Evolutionary conservation across 2,329 filamentous ascomycete species (phyloP).

Genomic region (Trichoderma endophyticum): DNA sequence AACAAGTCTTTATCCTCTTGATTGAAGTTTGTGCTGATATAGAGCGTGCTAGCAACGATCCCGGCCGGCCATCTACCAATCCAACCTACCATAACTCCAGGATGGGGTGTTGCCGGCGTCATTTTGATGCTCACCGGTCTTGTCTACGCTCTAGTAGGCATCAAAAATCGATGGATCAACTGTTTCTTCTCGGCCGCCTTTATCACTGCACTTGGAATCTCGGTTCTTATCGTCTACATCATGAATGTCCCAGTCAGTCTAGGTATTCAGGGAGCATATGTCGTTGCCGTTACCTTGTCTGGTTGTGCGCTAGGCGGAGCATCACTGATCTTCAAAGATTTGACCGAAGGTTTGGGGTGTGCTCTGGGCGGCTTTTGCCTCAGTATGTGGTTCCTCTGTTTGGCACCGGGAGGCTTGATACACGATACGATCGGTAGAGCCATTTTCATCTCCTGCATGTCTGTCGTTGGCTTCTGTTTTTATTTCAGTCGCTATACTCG

Average conservation of each 20-base stretch:
- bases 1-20: neutral
- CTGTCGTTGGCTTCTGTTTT: constrained; percentile 63
- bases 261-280: constrained; percentile 79
- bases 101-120: constrained; percentile 72
- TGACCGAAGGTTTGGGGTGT: constrained; percentile 79
- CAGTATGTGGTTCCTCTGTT: constrained; percentile 84
- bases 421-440: constrained; percentile 58
- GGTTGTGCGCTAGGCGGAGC: constrained; percentile 71
- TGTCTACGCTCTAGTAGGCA: constrained; percentile 71
- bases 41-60: constrained; percentile 40
- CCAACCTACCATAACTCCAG: constrained; percentile 72
- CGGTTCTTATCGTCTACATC: constrained; percentile 83
- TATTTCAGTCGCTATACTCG: constrained; percentile 78
- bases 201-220: constrained; percentile 67
- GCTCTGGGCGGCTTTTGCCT: constrained; percentile 82
- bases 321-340: constrained; percentile 75
- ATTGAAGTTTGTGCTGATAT: neutral
- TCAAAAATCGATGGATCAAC: constrained; percentile 77
- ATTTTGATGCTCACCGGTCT: constrained; percentile 72
- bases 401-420: constrained; percentile 74
- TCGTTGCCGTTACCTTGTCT: constrained; percentile 72
- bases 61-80: constrained; percentile 62
- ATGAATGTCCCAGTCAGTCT: constrained; percentile 74
- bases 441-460: constrained; percentile 73
- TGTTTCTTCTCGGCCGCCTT: constrained; percentile 78